These are phyloP conservation scores for Pseudopyrenochaeta lycopersici DNA, from an alignment of 2,329 filamentous ascomycete species.

Conservation along the genomic window DNA sequence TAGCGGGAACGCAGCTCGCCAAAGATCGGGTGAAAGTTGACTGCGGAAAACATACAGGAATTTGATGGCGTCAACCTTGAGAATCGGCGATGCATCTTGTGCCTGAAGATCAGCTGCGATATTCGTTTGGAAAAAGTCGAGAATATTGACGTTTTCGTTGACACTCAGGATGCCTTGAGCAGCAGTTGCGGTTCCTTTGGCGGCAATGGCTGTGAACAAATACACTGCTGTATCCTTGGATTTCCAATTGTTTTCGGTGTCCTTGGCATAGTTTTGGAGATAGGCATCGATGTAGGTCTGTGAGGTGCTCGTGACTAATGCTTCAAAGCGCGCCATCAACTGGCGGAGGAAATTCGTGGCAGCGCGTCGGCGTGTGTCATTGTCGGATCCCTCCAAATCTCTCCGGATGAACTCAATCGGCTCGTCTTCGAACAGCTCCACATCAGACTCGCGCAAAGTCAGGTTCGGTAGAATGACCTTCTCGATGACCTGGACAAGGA, in stretches of 20 bases:
- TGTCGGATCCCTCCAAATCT: slow-evolving; percentile 95
- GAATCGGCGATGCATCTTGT: slow-evolving; percentile 78
- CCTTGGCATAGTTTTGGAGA: slow-evolving; percentile 75
- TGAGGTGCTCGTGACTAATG: slow-evolving; percentile 84
- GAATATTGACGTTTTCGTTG: slow-evolving; percentile 81
- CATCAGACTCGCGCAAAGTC: slow-evolving; percentile 87
- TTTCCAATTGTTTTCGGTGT: slow-evolving; percentile 79
- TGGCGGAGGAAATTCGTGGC: slow-evolving; percentile 94
- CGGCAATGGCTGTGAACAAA: slow-evolving; percentile 91
- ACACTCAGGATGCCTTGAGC: slow-evolving; percentile 90
- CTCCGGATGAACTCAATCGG: slow-evolving; percentile 97
- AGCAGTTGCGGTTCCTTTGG: slow-evolving; percentile 86
- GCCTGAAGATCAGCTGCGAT: slow-evolving; percentile 87
- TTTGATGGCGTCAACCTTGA: slow-evolving; percentile 98
- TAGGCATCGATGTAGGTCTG: slow-evolving; percentile 88
- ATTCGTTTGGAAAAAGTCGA: slow-evolving; percentile 94
- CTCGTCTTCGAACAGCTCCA: slow-evolving; percentile 97
- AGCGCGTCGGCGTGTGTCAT: slow-evolving; percentile 88
- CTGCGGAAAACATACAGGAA: slow-evolving; percentile 97
- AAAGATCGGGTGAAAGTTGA: slow-evolving; percentile 89
- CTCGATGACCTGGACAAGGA: slow-evolving; percentile 87
- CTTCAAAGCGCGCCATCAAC: slow-evolving; percentile 88
- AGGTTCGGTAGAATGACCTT: slow-evolving; percentile 96
- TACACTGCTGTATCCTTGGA: slow-evolving; percentile 98
- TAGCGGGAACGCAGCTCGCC: slow-evolving; percentile 87